Evolutionary conservation across 179 eudicot species (phyloP), one percentile per base, ranked within the genome.

Genomic region (Pouteria campechiana): DNA sequence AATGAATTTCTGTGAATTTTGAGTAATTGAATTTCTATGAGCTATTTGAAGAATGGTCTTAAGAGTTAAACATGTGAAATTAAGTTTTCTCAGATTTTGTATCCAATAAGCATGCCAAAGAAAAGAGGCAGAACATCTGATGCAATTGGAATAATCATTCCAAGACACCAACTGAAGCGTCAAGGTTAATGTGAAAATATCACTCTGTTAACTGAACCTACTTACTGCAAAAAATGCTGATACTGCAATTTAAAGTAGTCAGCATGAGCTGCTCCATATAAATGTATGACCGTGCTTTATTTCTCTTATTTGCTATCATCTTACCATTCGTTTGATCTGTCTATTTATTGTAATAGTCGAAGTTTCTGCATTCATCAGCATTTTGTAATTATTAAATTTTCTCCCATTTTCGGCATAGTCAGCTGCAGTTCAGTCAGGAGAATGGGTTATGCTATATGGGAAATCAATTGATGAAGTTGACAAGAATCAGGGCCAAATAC

Each of bases 361-460:
- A 23, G 21, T 48, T 34, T 22, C 22, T 34, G 31, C 9, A 21
- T 9, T 35, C 4, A 34, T 3, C 25, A 13, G 5, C 29, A 12
- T 25, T 17, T 8, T 16, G 14, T 50, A 13, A 25, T 50, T 19
- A 29, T 21, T 14, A 6, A 11, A 7, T 28, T 14, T 5, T 39
- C 20, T 35, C 35, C 45, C 27, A 39, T 27, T 60, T 31, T 39
- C 52, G 38, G 41, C 54, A 53, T 69, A 92, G 99, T 42, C 99
- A 35, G 70, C 74, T 68, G 85, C 94, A 50, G 81, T 68, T 60
- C 68, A 71, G 57, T 68, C 93, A 19, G 81, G 81, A 37, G 88
- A 87, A 65, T 79, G 74, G 37, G 68, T 74, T 32, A 87, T 92
- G 96, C 76, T 73, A 38, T 79, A 77, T 71, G 99, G 99, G 25